Base-by-base conservation (phyloP, 345 rosid species). In the Aegle marmelos region DNA sequence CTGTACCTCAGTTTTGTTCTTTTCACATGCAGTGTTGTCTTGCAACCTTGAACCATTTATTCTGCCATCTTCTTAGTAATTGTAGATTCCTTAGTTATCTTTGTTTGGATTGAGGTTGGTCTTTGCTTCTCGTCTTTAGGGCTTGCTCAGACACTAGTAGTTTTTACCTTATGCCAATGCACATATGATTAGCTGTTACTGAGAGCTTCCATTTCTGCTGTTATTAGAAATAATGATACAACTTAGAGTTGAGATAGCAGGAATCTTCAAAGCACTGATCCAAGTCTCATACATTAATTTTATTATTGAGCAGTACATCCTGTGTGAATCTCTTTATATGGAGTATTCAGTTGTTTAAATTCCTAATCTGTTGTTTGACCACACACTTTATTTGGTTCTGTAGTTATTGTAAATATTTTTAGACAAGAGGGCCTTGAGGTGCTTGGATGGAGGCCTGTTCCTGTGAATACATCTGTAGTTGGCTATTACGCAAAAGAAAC, bases 401-500 rank as follows among this genome's bases (percentile, higher is more conserved):
- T 80, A 96, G 99, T 87, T 84, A 80, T 94, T 85, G 86, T 85
- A 85, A 90, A 83, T 82, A 89, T 81, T 80, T 96, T 96, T 82
- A 86, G 83, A 81, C 94, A 96, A 89, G 99, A 96, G 86, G 99
- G 98, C 62, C 90, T 96, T 70, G 94, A 94, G 83, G 89, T 96
- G 75, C 97, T 96, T 81, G 98, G 98, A 69, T 96, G 99, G 99
- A 89, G 99, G 80, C 75, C 94, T 80, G 99, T 96, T 79, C 99
- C 99, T 84, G 90, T 92, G 57, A 85, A 96, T 88, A 76, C 65
- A 45, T 91, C 98, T 19, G 83, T 96, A 58, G 99, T 96, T 84
- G 99, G 99, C 81, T 90, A 81, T 80, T 89, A 94, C 74, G 99
- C 99, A 69, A 96, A 85, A 85, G 97, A 94, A 89, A 86, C 99